These are phyloP conservation scores for Trifolium pratense DNA, from an alignment of 306 rosid species.

Conservation along the genomic window DNA sequence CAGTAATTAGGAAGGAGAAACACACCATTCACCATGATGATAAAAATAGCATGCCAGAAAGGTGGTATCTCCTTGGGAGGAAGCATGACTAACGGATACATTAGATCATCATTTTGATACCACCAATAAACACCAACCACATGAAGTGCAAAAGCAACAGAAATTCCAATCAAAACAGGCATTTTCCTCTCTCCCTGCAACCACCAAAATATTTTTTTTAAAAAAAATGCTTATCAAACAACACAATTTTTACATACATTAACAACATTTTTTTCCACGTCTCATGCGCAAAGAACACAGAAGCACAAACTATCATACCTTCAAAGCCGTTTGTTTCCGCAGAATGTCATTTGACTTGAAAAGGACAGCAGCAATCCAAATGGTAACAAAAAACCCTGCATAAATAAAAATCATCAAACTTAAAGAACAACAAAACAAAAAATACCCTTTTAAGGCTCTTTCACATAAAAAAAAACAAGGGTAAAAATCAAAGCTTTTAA, in stretches of 20 bases:
- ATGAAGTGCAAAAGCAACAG: conserved; percentile 79
- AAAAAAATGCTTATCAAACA: conserved; percentile 32
- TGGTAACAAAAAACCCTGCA: conserved; percentile 73
- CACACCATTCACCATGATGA: conserved; percentile 92
- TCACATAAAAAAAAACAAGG: neutral
- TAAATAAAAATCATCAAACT: conserved; percentile 9
- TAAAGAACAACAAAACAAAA: neutral
- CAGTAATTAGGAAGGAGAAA: conserved; percentile 22
- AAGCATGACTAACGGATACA: conserved; percentile 86
- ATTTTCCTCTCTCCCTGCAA: conserved; percentile 97
- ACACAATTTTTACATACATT: neutral
- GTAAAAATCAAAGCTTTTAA: neutral
- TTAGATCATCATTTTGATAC: conserved; percentile 87
- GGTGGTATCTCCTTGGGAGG: conserved; percentile 94
- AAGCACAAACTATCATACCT: conserved; percentile 48
- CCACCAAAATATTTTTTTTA: conserved; percentile 36
- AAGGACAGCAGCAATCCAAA: conserved; percentile 92
- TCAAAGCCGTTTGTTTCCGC: conserved; percentile 84
- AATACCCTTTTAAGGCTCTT: neutral
- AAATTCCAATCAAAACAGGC: conserved; percentile 66
- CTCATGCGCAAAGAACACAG: neutral
- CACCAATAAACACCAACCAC: conserved; percentile 94
- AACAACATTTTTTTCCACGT: conserved; percentile 11
- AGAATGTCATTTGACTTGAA: conserved; percentile 93
- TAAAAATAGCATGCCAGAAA: conserved; percentile 94